phyloP scores from a whole-genome alignment of 352 stramenopile species.

The Phytophthora europaea region DNA sequence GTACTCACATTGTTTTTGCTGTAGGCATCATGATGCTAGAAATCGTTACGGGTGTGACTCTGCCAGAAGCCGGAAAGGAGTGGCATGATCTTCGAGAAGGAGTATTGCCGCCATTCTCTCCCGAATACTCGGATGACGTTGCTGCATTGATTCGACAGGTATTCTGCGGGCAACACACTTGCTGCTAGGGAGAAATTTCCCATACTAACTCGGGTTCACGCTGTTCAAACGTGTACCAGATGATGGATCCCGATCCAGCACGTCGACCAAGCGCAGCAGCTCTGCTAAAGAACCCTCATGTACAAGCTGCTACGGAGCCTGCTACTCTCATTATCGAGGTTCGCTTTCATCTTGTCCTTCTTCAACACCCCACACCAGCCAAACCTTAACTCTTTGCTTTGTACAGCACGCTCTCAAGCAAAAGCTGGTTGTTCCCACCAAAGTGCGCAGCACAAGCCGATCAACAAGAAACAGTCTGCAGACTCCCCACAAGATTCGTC shows the following conservation, averaged over 20 bases:
- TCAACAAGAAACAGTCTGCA: constrained; percentile 34
- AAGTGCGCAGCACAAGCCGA: constrained; percentile 38
- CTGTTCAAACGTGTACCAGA: constrained; percentile 36
- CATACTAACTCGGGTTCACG: not conserved
- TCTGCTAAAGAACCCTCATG: constrained; percentile 43
- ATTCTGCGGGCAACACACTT: not conserved
- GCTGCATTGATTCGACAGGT: constrained; percentile 55
- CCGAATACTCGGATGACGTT: constrained; percentile 62
- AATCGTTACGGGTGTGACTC: constrained; percentile 45
- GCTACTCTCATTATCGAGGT: constrained; percentile 43
- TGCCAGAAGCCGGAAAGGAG: constrained; percentile 61
- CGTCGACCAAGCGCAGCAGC: constrained; percentile 51
- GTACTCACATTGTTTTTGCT: constrained; percentile 1
- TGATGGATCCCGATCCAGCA: constrained; percentile 65
- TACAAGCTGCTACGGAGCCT: constrained; percentile 26
- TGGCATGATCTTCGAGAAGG: constrained; percentile 80
- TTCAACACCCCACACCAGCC: not conserved
- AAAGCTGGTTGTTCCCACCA: constrained; percentile 35
- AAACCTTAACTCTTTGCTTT: not conserved
- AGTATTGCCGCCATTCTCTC: constrained; percentile 50
- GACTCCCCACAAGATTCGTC: constrained; percentile 40
- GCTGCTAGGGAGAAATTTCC: not conserved
- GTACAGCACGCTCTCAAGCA: constrained; percentile 38
- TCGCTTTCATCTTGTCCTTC: not conserved
- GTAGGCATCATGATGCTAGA: constrained; percentile 79